A percentile compares a stretch with the other conserved stretches of the same genome.
phyloP scores from a whole-genome alignment of 176 grass and related monocot genomes.

The Oryza meyeriana region DNA sequence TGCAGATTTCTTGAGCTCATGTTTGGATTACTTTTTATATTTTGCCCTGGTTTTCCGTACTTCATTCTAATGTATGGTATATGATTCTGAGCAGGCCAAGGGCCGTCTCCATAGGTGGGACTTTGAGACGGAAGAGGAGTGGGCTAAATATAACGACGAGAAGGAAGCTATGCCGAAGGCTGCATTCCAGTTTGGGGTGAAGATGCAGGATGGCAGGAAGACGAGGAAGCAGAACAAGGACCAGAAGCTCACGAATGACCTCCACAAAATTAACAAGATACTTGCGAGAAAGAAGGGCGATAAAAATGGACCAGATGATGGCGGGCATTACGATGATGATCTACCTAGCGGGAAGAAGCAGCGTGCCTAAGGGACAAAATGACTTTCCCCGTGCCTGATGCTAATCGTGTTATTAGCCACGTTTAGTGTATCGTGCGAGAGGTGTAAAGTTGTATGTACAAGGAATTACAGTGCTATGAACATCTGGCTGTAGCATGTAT shows the following conservation, averaged over 20 bases:
- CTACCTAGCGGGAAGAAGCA: slow-evolving; percentile 70
- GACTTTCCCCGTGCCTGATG: too few species aligned
- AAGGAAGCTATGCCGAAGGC: slow-evolving; percentile 99
- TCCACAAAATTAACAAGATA: slow-evolving; percentile 97
- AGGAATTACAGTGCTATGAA: not conserved
- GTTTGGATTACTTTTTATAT: not conserved
- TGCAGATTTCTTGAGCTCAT: not conserved
- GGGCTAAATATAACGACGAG: slow-evolving; percentile 90
- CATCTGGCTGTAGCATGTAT: not conserved
- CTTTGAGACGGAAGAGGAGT: slow-evolving; percentile 98
- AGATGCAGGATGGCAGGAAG: slow-evolving; percentile 98
- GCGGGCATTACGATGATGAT: slow-evolving; percentile 57
- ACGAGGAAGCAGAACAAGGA: slow-evolving; percentile 98
- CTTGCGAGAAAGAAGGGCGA: slow-evolving; percentile 85
- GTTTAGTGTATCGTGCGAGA: not conserved
- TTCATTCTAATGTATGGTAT: slow-evolving; percentile 10
- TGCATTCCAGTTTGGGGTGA: slow-evolving; percentile 96
- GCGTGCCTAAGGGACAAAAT: slow-evolving; percentile 65
- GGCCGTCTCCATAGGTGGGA: slow-evolving; percentile 98
- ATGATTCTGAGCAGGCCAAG: slow-evolving; percentile 65
- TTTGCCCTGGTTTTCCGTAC: not conserved
- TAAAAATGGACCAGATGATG: slow-evolving; percentile 50
- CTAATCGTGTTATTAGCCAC: not conserved
- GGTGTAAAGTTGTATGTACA: not conserved
- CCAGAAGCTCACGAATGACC: slow-evolving; percentile 91